These are phyloP conservation scores for Tephrocybe sp. DNA, from an alignment of 768 basidiomycete species.

Conservation along the genomic window DNA sequence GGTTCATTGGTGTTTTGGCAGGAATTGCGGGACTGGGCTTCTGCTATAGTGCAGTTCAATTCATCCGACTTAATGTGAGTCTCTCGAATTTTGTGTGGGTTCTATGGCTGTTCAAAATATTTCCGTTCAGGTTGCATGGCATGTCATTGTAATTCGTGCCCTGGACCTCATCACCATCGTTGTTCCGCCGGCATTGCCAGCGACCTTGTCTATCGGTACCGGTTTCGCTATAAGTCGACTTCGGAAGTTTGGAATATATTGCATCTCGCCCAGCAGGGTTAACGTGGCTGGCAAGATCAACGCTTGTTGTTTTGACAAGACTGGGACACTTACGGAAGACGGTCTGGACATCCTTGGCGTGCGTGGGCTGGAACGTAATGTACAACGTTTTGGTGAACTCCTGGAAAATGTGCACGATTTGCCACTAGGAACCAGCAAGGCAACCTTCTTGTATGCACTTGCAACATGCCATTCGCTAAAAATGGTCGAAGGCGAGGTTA, in stretches of 20 bases:
- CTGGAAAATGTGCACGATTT: slow-evolving; percentile 85
- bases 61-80: slow-evolving; percentile 84
- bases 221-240: slow-evolving; percentile 91
- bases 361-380: slow-evolving; percentile 76
- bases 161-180: slow-evolving; percentile 96
- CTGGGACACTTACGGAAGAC: slow-evolving; percentile 97
- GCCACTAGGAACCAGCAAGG: slow-evolving; percentile 68
- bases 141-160: slow-evolving; percentile 88
- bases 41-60: slow-evolving; percentile 88
- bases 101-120: slow-evolving; percentile 2
- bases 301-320: slow-evolving; percentile 98
- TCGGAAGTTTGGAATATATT: slow-evolving; percentile 86
- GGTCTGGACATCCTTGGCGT: slow-evolving; percentile 96
- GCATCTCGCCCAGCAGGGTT: slow-evolving; percentile 94
- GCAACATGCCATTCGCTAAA: slow-evolving; percentile 97
- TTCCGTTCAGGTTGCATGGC: slow-evolving; percentile 75
- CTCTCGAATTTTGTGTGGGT: background rate
- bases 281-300: slow-evolving; percentile 97
- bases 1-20: slow-evolving; percentile 90
- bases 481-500: slow-evolving; percentile 80
- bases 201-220: slow-evolving; percentile 95
- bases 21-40: slow-evolving; percentile 93
- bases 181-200: slow-evolving; percentile 95
- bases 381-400: slow-evolving; percentile 86
- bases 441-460: slow-evolving; percentile 87